These are phyloP conservation scores for Rosa lucieae DNA, from an alignment of 306 rosid genomes.

Conservation along the genomic window DNA sequence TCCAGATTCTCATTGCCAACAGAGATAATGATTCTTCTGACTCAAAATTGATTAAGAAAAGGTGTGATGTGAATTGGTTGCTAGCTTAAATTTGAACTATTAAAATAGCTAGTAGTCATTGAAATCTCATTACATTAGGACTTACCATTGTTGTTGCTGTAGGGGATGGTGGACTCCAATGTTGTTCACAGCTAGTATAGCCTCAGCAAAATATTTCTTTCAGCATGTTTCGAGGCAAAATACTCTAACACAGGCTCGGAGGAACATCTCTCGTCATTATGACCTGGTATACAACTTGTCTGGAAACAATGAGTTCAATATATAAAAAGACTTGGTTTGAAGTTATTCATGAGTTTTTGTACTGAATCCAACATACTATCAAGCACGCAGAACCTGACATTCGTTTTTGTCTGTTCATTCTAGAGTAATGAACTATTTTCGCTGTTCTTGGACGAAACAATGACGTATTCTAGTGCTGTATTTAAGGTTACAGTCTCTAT, in stretches of 20 bases:
- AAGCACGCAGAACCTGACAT: constrained; percentile 3
- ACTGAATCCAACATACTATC: not conserved
- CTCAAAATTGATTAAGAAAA: constrained; percentile 48
- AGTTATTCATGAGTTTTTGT: not conserved
- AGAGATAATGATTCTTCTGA: constrained; percentile 58
- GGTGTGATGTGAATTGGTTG: constrained; percentile 36
- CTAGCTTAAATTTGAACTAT: not conserved
- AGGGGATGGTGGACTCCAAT: constrained; percentile 98
- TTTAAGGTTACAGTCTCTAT: constrained; percentile 58
- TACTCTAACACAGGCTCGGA: constrained; percentile 82
- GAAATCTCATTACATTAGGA: not conserved
- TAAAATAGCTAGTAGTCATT: not conserved
- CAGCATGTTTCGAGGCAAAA: constrained; percentile 75
- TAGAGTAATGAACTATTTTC: constrained; percentile 90
- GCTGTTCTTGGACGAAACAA: constrained; percentile 81
- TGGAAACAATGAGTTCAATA: not conserved
- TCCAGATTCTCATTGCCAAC: constrained; percentile 81
- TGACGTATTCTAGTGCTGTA: constrained; percentile 80
- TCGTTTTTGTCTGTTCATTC: constrained; percentile 22
- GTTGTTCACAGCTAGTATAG: constrained; percentile 66
- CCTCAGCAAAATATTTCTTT: constrained; percentile 73
- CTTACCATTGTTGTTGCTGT: constrained; percentile 19
- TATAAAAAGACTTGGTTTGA: not conserved
- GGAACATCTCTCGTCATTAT: constrained; percentile 88
- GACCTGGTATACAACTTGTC: constrained; percentile 55